phyloP scores from a whole-genome alignment of 2,329 filamentous ascomycete species.

The Neofusicoccum umdonicola region DNA sequence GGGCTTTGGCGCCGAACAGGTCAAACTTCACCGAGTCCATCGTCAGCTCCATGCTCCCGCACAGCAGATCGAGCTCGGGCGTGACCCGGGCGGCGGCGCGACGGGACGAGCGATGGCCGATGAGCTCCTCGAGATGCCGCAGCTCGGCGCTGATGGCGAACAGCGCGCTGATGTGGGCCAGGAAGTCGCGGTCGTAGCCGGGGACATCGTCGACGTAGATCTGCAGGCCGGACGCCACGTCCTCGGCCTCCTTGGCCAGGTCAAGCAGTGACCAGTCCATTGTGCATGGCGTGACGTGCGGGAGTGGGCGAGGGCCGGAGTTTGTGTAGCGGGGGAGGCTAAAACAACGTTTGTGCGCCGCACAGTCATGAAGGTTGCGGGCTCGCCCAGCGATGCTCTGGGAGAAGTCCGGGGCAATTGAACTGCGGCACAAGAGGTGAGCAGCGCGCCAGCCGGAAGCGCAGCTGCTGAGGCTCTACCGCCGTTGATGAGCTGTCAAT shows the following conservation, averaged over 20 bases:
- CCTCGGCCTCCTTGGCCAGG: conserved; percentile 51
- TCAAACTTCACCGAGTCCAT: conserved; percentile 1
- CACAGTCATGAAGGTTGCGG: background rate
- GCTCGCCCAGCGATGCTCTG: background rate
- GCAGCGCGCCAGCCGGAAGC: background rate
- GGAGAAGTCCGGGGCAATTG: conserved; percentile 12
- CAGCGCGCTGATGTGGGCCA: conserved; percentile 53
- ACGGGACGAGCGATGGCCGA: conserved; percentile 40
- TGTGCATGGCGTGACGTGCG: conserved; percentile 27
- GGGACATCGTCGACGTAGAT: conserved; percentile 52
- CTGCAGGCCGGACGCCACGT: conserved; percentile 52
- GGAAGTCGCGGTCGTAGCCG: conserved; percentile 52
- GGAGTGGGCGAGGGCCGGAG: conserved; percentile 11
- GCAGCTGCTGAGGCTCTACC: conserved; percentile 10
- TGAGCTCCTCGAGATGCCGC: conserved; percentile 46
- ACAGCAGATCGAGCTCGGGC: conserved; percentile 10
- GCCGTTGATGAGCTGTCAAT: conserved; percentile 15
- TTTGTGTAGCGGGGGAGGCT: conserved; percentile 9
- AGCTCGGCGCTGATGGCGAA: conserved; percentile 54
- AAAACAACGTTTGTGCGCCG: conserved; percentile 7
- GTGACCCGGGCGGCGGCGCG: conserved; percentile 20
- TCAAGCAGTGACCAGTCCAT: conserved; percentile 40
- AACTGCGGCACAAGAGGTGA: conserved; percentile 3
- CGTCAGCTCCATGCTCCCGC: conserved; percentile 15
- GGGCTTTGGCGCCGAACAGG: conserved; percentile 1